phyloP scores from a whole-genome alignment of 2,329 filamentous ascomycete genomes.

The Waltergamsia citrina region DNA sequence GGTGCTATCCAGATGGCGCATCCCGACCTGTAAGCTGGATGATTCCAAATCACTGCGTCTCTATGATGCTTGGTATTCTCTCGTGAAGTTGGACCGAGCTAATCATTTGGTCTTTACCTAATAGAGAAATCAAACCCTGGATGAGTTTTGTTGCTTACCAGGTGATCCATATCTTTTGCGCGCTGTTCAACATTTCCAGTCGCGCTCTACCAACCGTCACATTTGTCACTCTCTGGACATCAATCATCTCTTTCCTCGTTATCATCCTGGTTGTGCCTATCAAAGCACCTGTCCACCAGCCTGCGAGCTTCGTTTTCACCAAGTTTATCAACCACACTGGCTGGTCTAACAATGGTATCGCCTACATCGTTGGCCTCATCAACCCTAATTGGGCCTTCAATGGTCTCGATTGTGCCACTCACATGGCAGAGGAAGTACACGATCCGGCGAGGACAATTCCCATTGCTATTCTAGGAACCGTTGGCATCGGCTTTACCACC shows the following conservation, averaged over 20 bases:
- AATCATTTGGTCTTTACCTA: too few species aligned
- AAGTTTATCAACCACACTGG: not conserved
- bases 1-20: slow-evolving; percentile 5
- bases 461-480: slow-evolving; percentile 10
- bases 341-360: slow-evolving; percentile 13
- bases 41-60: too few species aligned
- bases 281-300: slow-evolving; percentile 7
- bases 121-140: slow-evolving; percentile 14
- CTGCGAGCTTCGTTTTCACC: slow-evolving; percentile 12
- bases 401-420: slow-evolving; percentile 16
- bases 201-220: too few species aligned
- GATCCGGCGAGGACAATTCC: slow-evolving; percentile 13
- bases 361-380: slow-evolving; percentile 17
- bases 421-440: slow-evolving; percentile 18
- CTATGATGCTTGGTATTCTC: too few species aligned
- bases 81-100: slow-evolving; percentile 11
- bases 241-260: slow-evolving; percentile 12
- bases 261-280: slow-evolving; percentile 15
- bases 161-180: slow-evolving; percentile 12
- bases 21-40: too few species aligned
- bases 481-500: slow-evolving; percentile 6
- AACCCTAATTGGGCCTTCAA: slow-evolving; percentile 19
- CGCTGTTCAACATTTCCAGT: slow-evolving; percentile 15
- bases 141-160: slow-evolving; percentile 17
- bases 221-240: slow-evolving; percentile 14